These are phyloP conservation scores for Debaryomycetaceae sp. DNA, from an alignment of 1,139 yeast species.

Conservation along the genomic window DNA sequence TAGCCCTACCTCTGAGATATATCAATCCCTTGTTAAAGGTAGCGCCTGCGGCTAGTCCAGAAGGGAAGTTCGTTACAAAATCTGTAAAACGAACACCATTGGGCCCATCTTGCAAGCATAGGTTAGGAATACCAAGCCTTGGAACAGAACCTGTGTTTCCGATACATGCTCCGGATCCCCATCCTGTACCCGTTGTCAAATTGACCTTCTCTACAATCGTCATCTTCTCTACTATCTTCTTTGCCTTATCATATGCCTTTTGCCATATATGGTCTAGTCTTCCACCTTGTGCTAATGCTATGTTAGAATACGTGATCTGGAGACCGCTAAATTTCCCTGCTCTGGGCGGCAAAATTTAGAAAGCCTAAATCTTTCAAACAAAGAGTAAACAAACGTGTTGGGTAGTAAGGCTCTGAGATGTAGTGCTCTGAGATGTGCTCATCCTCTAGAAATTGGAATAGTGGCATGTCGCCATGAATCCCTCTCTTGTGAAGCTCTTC, in stretches of 20 bases:
- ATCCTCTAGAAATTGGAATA: constrained; percentile 23
- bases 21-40: constrained; percentile 55
- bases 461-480: constrained; percentile 32
- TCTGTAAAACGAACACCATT: constrained; percentile 61
- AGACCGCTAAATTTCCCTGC: neutral
- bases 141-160: constrained; percentile 64
- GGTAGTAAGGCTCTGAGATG: constrained; percentile 19
- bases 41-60: constrained; percentile 57
- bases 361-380: neutral
- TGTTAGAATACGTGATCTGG: constrained; percentile 2
- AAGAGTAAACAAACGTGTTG: constrained; percentile 29
- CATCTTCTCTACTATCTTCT: constrained; percentile 51
- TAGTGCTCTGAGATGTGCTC: neutral
- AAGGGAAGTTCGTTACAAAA: constrained; percentile 54
- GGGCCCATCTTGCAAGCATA: constrained; percentile 66
- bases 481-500: constrained; percentile 24
- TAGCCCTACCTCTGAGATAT: constrained; percentile 52
- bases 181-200: constrained; percentile 63
- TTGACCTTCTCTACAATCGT: constrained; percentile 58
- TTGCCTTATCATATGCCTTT: constrained; percentile 53
- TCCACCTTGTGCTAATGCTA: constrained; percentile 34
- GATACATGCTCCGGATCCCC: constrained; percentile 62
- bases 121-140: constrained; percentile 51
- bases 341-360: constrained; percentile 1
- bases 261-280: constrained; percentile 50